Evolutionary conservation across 1,284 basidiomycete species (phyloP).

Genomic region (Amylostereum areolatum): DNA sequence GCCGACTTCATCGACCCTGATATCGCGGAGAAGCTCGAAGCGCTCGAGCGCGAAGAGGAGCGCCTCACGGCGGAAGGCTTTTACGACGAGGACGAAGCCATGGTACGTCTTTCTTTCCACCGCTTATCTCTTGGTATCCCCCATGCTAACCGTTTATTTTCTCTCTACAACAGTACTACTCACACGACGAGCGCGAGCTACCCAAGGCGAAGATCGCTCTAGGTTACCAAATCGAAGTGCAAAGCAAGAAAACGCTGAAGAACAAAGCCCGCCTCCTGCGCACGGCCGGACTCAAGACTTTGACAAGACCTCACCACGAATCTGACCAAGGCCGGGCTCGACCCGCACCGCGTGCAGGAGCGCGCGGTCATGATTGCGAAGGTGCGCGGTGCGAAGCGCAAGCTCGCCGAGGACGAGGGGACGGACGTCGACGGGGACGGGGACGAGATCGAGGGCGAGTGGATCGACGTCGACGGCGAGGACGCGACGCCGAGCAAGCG

Average conservation of each 20-base stretch:
- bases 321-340: conserved; percentile 83
- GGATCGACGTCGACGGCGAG: conserved; percentile 53
- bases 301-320: conserved; percentile 80
- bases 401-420: conserved; percentile 43
- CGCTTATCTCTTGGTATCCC: conserved; percentile 4
- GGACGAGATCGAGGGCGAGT: conserved; percentile 42
- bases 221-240: conserved; percentile 73
- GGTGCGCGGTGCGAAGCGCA: conserved; percentile 66
- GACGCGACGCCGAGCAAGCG: conserved; percentile 50
- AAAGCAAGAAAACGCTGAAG: conserved; percentile 85
- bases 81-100: conserved; percentile 86
- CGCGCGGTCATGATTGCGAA: conserved; percentile 84
- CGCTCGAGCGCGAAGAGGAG: conserved; percentile 95
- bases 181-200: conserved; percentile 87
- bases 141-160: conserved; percentile 1
- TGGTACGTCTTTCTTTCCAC: conserved; percentile 58
- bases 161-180: conserved; percentile 65
- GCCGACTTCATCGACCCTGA: conserved; percentile 99
- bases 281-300: conserved; percentile 79
- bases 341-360: conserved; percentile 84
- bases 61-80: conserved; percentile 89
- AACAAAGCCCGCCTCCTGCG: conserved; percentile 83
- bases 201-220: conserved; percentile 61
- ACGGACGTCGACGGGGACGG: conserved; percentile 36
- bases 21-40: conserved; percentile 94